Percentiles rank a stretch among this genome's conserved stretches.
phyloP scores from a whole-genome alignment of 2,329 filamentous ascomycete genomes.

The Chalara sp. region DNA sequence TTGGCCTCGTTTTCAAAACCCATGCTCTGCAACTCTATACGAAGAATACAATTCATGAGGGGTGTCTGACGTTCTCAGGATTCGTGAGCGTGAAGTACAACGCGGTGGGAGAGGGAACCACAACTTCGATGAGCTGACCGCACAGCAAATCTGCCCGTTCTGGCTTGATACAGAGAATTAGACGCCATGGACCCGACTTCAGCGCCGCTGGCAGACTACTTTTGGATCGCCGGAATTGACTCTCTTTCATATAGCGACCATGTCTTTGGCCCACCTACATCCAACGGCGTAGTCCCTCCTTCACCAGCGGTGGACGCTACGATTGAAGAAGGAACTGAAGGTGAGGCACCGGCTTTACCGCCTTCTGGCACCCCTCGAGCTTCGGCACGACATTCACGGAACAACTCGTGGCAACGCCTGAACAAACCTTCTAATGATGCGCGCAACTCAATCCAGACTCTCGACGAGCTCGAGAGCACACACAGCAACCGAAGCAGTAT shows the following conservation, averaged over 20 bases:
- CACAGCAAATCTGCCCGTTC: neutral
- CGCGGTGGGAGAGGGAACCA: no score
- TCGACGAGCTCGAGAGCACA: slow-evolving; percentile 47
- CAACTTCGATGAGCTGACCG: neutral
- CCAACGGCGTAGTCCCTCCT: slow-evolving; percentile 18
- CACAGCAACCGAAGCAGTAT: slow-evolving; percentile 59
- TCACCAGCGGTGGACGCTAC: slow-evolving; percentile 44
- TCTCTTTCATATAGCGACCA: slow-evolving; percentile 58
- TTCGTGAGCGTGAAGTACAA: no score
- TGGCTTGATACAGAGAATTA: no score
- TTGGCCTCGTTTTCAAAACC: no score
- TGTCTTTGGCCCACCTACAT: slow-evolving; percentile 30
- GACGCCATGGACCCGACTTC: slow-evolving; percentile 33
- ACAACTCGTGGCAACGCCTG: slow-evolving; percentile 52
- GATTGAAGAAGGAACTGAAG: slow-evolving; percentile 50
- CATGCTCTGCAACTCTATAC: no score
- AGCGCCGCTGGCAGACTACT: slow-evolving; percentile 65
- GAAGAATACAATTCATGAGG: no score
- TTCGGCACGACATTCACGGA: slow-evolving; percentile 51
- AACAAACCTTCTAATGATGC: slow-evolving; percentile 46
- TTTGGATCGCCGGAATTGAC: slow-evolving; percentile 69
- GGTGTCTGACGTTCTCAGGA: no score
- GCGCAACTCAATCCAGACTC: slow-evolving; percentile 45
- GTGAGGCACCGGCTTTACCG: slow-evolving; percentile 39
- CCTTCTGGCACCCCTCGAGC: slow-evolving; percentile 10